phyloP scores from a whole-genome alignment of 2,329 filamentous ascomycete species.

The Drechslerella stenobrocha region DNA sequence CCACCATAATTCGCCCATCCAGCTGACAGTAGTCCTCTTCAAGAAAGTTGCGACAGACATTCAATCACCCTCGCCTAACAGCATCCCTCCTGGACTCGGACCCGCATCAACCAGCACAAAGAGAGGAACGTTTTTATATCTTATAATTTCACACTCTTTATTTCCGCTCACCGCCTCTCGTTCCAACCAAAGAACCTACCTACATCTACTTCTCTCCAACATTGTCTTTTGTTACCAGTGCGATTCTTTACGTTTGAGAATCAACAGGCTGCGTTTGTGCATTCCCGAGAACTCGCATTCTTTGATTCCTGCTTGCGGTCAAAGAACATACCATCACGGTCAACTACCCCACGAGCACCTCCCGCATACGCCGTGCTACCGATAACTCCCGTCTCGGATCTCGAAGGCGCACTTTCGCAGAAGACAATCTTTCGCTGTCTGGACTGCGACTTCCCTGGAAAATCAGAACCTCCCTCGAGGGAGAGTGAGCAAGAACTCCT shows the following conservation, averaged over 20 bases:
- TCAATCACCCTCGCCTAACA: background rate
- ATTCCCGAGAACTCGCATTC: conserved; percentile 49
- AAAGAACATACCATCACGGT: conserved; percentile 47
- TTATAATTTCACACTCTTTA: conserved; percentile 48
- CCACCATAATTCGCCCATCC: conserved; percentile 18
- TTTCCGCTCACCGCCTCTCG: conserved; percentile 21
- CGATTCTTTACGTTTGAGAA: conserved; percentile 48
- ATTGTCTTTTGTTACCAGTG: conserved; percentile 22
- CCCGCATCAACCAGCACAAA: conserved; percentile 39
- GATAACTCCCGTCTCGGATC: conserved; percentile 19
- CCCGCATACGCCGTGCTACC: conserved; percentile 18
- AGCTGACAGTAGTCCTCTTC: conserved; percentile 36
- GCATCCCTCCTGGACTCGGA: conserved; percentile 35
- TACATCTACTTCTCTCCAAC: conserved; percentile 24
- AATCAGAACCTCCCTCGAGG: conserved; percentile 33
- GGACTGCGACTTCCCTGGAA: conserved; percentile 28
- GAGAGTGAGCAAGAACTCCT: conserved; percentile 49
- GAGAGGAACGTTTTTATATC: conserved; percentile 25
- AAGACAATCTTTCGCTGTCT: conserved; percentile 40
- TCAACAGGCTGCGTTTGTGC: conserved; percentile 45
- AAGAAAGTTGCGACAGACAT: conserved; percentile 48
- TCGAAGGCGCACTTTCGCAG: conserved; percentile 28
- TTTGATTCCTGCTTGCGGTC: conserved; percentile 48
- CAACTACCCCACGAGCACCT: conserved; percentile 47
- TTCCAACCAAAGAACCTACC: conserved; percentile 17